phyloP scores from a whole-genome alignment of 2,329 filamentous ascomycete genomes.

The Cytospora piceae region DNA sequence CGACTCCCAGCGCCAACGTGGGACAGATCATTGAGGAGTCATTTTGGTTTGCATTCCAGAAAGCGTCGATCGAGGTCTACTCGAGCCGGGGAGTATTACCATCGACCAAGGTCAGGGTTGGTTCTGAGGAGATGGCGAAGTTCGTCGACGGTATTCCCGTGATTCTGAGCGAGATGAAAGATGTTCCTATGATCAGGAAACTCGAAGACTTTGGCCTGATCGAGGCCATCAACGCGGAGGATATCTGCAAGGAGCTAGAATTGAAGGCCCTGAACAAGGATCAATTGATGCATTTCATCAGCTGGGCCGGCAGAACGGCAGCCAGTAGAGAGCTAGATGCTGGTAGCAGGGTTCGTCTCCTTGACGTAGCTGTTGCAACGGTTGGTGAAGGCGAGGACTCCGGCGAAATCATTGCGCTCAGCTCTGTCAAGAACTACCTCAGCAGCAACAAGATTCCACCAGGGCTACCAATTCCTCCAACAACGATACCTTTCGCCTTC shows the following conservation, averaged over 20 bases:
- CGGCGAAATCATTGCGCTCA: constrained; percentile 76
- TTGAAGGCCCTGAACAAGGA: constrained; percentile 76
- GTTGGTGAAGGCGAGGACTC: constrained; percentile 62
- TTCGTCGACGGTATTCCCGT: constrained; percentile 91
- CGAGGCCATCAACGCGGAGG: constrained; percentile 82
- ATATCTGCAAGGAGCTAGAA: constrained; percentile 83
- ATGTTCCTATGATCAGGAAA: constrained; percentile 76
- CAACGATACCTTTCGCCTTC: constrained; percentile 83
- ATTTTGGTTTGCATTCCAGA: constrained; percentile 91
- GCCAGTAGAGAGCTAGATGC: constrained; percentile 72
- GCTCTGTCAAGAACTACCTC: constrained; percentile 74
- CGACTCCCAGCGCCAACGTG: constrained; percentile 83
- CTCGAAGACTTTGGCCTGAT: constrained; percentile 84
- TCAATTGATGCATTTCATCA: constrained; percentile 81
- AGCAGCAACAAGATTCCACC: constrained; percentile 78
- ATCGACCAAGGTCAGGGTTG: constrained; percentile 82
- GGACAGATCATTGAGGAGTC: constrained; percentile 89
- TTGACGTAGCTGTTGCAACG: constrained; percentile 80
- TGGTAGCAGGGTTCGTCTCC: constrained; percentile 67
- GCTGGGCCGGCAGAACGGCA: constrained; percentile 78
- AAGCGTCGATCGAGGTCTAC: constrained; percentile 82
- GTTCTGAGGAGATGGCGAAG: constrained; percentile 62
- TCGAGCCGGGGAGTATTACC: constrained; percentile 85
- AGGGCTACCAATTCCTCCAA: constrained; percentile 78
- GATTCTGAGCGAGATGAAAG: constrained; percentile 75